Conservation (phyloP, 108 stramenopile species). For the Licmophora abbreviata region DNA sequence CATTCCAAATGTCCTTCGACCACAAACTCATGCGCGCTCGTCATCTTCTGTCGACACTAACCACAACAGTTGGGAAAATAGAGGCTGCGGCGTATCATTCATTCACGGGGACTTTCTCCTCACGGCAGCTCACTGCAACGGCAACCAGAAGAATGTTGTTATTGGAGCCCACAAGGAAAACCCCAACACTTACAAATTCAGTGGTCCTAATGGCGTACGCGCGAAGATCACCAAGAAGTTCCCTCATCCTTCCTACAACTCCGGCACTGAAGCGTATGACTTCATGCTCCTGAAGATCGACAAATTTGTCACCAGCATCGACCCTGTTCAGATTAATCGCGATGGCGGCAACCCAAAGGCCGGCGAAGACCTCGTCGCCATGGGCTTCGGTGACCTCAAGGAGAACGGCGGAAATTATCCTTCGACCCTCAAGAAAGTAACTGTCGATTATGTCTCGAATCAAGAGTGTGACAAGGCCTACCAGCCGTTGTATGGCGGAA, state of each 20-base stretch:
- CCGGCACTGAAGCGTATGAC: conserved; percentile 11
- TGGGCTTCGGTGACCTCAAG: conserved; percentile 17
- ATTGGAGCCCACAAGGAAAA: not conserved
- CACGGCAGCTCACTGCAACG: not conserved
- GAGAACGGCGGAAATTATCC: conserved; percentile 9
- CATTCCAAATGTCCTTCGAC: too few species aligned
- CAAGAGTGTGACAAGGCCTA: conserved; percentile 8
- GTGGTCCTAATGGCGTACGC: not conserved
- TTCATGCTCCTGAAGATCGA: conserved; percentile 21
- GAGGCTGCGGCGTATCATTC: not conserved
- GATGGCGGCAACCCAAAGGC: not conserved
- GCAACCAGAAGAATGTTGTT: not conserved
- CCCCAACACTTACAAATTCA: not conserved
- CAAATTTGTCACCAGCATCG: conserved; percentile 7
- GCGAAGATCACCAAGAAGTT: not conserved
- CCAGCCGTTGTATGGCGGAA: not conserved
- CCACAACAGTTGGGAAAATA: not conserved
- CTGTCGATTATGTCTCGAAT: conserved; percentile 5
- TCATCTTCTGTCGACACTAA: too few species aligned
- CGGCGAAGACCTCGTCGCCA: conserved; percentile 12
- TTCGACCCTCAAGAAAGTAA: conserved; percentile 9
- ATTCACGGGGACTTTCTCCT: not conserved
- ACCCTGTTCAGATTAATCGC: not conserved
- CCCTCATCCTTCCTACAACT: conserved; percentile 16
- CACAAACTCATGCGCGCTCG: too few species aligned